phyloP scores from a whole-genome alignment of 2,329 filamentous ascomycete species.

The Pseudogymnoascus sp. region DNA sequence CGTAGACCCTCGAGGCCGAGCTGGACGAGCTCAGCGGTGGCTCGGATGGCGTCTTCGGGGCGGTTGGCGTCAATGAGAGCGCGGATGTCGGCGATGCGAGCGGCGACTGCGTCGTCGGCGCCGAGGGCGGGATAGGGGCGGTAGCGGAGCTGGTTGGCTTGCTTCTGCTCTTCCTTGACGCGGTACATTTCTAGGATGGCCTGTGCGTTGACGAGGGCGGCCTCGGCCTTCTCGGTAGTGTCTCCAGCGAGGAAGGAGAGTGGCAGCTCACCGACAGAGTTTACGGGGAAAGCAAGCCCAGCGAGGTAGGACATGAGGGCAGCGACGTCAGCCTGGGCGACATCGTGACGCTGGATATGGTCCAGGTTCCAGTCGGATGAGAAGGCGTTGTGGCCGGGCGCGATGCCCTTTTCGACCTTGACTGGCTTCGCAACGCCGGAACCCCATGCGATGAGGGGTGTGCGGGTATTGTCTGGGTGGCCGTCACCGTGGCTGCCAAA shows the following conservation, averaged over 20 bases:
- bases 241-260: constrained; percentile 69
- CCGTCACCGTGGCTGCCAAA: constrained; percentile 99
- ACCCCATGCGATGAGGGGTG: constrained; percentile 87
- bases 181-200: constrained; percentile 92
- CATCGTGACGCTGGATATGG: constrained; percentile 76
- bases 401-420: constrained; percentile 43
- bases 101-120: constrained; percentile 52
- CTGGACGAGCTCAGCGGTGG: constrained; percentile 68
- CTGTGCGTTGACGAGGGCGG: constrained; percentile 73
- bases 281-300: constrained; percentile 84
- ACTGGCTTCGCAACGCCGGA: constrained; percentile 76
- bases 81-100: constrained; percentile 60
- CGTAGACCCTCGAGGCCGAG: constrained; percentile 73
- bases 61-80: constrained; percentile 55
- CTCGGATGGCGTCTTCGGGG: constrained; percentile 69
- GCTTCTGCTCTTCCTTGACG: constrained; percentile 85
- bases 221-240: constrained; percentile 70
- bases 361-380: constrained; percentile 84
- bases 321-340: constrained; percentile 87
- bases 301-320: constrained; percentile 90
- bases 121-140: constrained; percentile 65
- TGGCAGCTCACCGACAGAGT: constrained; percentile 90
- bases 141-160: constrained; percentile 65
- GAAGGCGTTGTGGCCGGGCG: constrained; percentile 82
- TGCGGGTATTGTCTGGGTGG: constrained; percentile 93